Evolutionary conservation across 805 yeast genomes (phyloP).

Genomic region (Candida succiphila): DNA sequence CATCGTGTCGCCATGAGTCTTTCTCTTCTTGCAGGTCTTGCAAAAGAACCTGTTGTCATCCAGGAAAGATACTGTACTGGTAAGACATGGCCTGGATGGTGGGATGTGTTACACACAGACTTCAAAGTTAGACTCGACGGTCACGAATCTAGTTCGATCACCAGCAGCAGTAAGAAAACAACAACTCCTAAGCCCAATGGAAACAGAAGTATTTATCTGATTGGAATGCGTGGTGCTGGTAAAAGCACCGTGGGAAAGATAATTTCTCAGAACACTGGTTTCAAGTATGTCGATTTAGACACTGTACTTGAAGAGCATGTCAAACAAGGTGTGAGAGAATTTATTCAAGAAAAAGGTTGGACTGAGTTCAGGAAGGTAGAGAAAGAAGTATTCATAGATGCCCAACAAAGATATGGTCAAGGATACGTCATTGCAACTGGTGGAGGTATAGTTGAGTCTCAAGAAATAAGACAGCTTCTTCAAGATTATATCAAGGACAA

Average conservation of each 20-base stretch:
- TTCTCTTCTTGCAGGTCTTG: conserved; percentile 73
- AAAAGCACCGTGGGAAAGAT: conserved; percentile 79
- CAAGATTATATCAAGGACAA: conserved; percentile 42
- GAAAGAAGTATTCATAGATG: conserved; percentile 40
- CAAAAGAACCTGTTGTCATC: conserved; percentile 50
- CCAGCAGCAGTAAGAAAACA: conserved; percentile 5
- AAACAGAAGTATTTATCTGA: conserved; percentile 56
- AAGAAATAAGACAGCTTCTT: conserved; percentile 54
- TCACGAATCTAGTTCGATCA: conserved; percentile 31
- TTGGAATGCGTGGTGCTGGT: conserved; percentile 99
- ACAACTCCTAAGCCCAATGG: conserved; percentile 24
- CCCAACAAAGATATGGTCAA: conserved; percentile 26
- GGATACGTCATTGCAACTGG: conserved; percentile 85
- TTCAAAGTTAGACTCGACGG: conserved; percentile 67
- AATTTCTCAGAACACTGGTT: conserved; percentile 62
- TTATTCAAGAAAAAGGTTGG: conserved; percentile 70
- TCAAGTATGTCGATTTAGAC: conserved; percentile 70
- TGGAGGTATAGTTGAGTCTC: conserved; percentile 87
- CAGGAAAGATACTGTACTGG: conserved; percentile 89
- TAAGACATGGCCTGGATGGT: conserved; percentile 99
- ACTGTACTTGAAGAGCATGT: conserved; percentile 48
- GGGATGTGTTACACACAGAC: conserved; percentile 78
- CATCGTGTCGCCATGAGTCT: conserved; percentile 98
- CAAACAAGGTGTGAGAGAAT: conserved; percentile 45
- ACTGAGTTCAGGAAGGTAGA: conserved; percentile 73